phyloP scores from a whole-genome alignment of 805 yeast genomes.

The Starmerella geochares region DNA sequence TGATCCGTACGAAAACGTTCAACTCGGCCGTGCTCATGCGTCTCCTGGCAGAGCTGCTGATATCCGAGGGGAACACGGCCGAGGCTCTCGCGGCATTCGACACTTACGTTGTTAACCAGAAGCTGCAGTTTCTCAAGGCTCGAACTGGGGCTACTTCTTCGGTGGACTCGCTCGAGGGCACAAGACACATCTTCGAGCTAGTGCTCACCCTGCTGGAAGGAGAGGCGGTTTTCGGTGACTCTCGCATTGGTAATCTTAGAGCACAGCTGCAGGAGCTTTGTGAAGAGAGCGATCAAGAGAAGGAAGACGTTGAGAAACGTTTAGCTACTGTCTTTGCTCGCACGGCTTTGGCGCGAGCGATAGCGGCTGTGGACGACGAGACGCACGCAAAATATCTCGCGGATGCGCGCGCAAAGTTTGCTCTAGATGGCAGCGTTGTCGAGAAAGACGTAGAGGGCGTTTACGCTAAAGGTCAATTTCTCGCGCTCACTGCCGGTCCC shows the following conservation, averaged over 20 bases:
- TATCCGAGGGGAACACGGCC: slow-evolving; percentile 24
- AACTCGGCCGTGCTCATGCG: slow-evolving; percentile 32
- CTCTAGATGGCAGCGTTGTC: slow-evolving; percentile 1
- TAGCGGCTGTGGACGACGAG: slow-evolving; percentile 18
- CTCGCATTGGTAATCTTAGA: slow-evolving; percentile 9
- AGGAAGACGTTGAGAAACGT: background rate
- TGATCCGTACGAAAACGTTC: slow-evolving; percentile 25
- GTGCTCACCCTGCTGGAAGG: slow-evolving; percentile 19
- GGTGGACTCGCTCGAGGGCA: slow-evolving; percentile 22
- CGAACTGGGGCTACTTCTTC: slow-evolving; percentile 25
- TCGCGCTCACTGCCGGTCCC: slow-evolving; percentile 24
- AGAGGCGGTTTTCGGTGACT: slow-evolving; percentile 5
- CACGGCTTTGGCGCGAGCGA: slow-evolving; percentile 8
- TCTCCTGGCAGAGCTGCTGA: slow-evolving; percentile 25
- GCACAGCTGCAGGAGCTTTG: slow-evolving; percentile 1
- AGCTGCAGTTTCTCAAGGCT: slow-evolving; percentile 23
- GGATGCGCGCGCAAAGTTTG: slow-evolving; percentile 22
- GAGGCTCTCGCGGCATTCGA: slow-evolving; percentile 32
- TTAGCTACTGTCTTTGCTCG: slow-evolving; percentile 18
- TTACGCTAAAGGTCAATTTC: slow-evolving; percentile 25
- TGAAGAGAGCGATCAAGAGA: slow-evolving; percentile 1
- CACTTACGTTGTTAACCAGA: slow-evolving; percentile 29
- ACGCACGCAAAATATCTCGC: slow-evolving; percentile 14
- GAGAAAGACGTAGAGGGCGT: slow-evolving; percentile 1
- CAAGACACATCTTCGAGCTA: slow-evolving; percentile 19